Conservation (phyloP, 2,329 filamentous ascomycete species). For the Fusarium foetens region DNA sequence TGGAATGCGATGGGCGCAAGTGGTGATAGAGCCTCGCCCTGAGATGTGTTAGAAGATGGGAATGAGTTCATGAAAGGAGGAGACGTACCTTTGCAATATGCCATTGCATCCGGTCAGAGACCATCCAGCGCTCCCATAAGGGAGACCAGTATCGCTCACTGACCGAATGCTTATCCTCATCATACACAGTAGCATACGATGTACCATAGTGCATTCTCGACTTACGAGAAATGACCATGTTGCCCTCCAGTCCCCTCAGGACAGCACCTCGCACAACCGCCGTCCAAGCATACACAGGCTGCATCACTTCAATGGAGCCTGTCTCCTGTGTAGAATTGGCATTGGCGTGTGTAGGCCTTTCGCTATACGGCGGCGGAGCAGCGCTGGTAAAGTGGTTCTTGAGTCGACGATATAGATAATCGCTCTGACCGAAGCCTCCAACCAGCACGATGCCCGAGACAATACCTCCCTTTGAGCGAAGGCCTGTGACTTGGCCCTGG, state of each 20-base stretch:
- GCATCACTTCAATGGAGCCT: slow-evolving; percentile 79
- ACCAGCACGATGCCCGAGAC: slow-evolving; percentile 83
- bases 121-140: slow-evolving; percentile 85
- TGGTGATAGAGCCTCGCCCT: slow-evolving; percentile 81
- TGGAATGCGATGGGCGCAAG: slow-evolving; percentile 80
- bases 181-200: slow-evolving; percentile 83
- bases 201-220: slow-evolving; percentile 83
- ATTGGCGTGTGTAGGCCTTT: slow-evolving; percentile 73
- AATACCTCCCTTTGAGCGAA: slow-evolving; percentile 69
- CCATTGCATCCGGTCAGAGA: slow-evolving; percentile 86
- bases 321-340: slow-evolving; percentile 58
- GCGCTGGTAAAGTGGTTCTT: slow-evolving; percentile 73
- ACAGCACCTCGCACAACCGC: slow-evolving; percentile 83
- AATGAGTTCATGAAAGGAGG: background rate
- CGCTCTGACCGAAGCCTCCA: slow-evolving; percentile 82
- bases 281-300: slow-evolving; percentile 84
- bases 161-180: slow-evolving; percentile 77
- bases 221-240: slow-evolving; percentile 79
- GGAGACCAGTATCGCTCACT: slow-evolving; percentile 82
- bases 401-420: slow-evolving; percentile 77
- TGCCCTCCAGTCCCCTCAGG: slow-evolving; percentile 78
- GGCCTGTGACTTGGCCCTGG: slow-evolving; percentile 71
- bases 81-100: slow-evolving; percentile 77
- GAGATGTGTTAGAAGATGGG: background rate
- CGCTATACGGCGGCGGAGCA: slow-evolving; percentile 71